Evolutionary conservation across 352 stramenopile species (phyloP), one percentile per base, ranked within the genome.

Genomic region (Pythium aristosporum): DNA sequence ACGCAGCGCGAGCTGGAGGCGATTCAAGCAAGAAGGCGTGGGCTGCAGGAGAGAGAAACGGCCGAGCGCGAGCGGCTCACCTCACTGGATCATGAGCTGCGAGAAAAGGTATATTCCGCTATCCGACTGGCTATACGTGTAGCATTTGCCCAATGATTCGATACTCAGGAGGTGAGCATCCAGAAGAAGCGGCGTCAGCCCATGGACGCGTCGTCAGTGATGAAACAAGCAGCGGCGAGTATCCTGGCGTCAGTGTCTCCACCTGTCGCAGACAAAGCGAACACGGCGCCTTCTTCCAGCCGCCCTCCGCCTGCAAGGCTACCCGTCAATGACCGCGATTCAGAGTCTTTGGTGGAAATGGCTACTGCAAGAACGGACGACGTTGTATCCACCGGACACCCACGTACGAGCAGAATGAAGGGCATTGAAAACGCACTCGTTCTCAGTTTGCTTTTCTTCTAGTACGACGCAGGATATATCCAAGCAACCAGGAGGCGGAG

Each of bases 1-100:
- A 78, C 73, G 23, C 77, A 76, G 43, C 73, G 73, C 21, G 65
- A 82, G n/a, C 67, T 91, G 9, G 46, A 70, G 30, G 63, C 57
- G 6, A 68, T 91, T 41, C 69, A 77, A 36, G 49, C 67, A 18
- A 70, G 71, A 13, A 72, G 73, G 50, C 67, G 72, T 16, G 52
- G 80, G 34, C 50, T 89, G n/a, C 64, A 78, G 34, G 21, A n/a
- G 0, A 62, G 70, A 43, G 66, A 83, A 61, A 67, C 68, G 18
- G 47, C 21, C n/a, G 79, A 85, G 51, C 47, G 52, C 2, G 54
- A 76, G 23, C 76, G 61, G 9, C 65, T 90, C 2, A 20, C 34
- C 9, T 60, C 56, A n/a, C 55, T 88, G 20, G 69, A 71, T 34
- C 55, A 71, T 11, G 64, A 52, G 37, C 64, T 90, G 11, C 69